Percentiles rank a stretch among this genome's conserved stretches.
Evolutionary conservation across 2,329 filamentous ascomycete species (phyloP).

Genomic region (Diplocarpon mali): DNA sequence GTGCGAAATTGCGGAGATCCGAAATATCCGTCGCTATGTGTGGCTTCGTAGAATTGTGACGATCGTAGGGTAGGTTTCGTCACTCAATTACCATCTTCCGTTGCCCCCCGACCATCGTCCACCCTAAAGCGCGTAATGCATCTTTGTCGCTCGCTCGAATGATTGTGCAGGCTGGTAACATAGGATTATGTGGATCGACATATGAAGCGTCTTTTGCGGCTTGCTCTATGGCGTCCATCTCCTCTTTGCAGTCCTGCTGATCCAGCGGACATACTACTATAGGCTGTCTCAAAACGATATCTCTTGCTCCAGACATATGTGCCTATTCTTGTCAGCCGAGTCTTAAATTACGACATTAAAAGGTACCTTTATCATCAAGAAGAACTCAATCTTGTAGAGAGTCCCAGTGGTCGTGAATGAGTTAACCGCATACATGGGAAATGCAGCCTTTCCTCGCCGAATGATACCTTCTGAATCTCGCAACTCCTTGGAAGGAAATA

Average conservation of each 20-base stretch:
- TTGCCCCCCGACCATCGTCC: conserved; percentile 52
- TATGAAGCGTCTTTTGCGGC: conserved; percentile 85
- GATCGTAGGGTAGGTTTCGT: conserved; percentile 11
- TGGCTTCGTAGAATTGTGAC: neutral
- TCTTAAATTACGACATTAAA: neutral
- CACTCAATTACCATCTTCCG: conserved; percentile 58
- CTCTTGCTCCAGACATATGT: conserved; percentile 73
- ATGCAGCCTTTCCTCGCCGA: conserved; percentile 72
- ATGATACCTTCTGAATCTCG: conserved; percentile 81
- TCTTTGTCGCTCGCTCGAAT: conserved; percentile 66
- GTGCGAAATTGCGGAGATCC: neutral
- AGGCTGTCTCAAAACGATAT: conserved; percentile 80
- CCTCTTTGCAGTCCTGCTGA: conserved; percentile 90
- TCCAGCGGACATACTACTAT: conserved; percentile 96
- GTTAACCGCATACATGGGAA: conserved; percentile 77
- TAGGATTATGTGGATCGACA: conserved; percentile 81
- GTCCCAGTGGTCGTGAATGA: conserved; percentile 92
- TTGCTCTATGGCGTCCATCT: conserved; percentile 97
- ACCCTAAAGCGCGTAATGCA: conserved; percentile 47
- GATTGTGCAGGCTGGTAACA: conserved; percentile 79
- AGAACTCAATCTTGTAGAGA: conserved; percentile 98
- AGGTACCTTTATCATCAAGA: conserved; percentile 78
- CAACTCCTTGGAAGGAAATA: conserved; percentile 83
- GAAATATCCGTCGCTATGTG: neutral
- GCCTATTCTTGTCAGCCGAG: conserved; percentile 44